Percentiles rank a stretch among this genome's conserved stretches.
Conservation (phyloP, 202 grass and related monocot species). For the Schoenoplectus triqueter region DNA sequence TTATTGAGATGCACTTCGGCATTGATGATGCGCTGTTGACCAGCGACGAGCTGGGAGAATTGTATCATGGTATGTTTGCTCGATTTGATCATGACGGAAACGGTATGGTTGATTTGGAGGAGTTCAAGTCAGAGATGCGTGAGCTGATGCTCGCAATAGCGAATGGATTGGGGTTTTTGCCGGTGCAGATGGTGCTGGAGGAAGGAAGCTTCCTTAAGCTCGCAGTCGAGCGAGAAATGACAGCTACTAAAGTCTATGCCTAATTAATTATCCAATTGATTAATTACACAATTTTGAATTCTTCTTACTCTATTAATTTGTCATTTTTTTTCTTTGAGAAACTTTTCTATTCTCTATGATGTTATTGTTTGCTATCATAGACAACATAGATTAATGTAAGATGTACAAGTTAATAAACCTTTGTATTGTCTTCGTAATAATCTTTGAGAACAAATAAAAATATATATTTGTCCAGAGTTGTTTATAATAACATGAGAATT, state of each 20-base stretch:
- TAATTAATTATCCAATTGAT: not conserved
- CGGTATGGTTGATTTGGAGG: conserved; percentile 35
- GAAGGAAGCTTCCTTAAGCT: conserved; percentile 45
- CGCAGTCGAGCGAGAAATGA: conserved; percentile 32
- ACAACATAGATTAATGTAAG: not conserved
- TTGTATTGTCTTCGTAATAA: too few relatives aligned
- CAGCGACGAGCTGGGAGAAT: conserved; percentile 11
- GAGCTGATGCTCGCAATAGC: conserved; percentile 44
- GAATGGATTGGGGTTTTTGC: conserved; percentile 39
- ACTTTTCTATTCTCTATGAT: too few relatives aligned
- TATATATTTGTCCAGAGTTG: too few relatives aligned
- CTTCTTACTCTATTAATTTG: not conserved
- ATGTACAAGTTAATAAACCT: not conserved
- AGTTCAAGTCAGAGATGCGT: conserved; percentile 40
- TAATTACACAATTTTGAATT: not conserved
- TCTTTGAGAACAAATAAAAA: too few relatives aligned
- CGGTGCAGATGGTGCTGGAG: conserved; percentile 46
- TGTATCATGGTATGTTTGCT: conserved; percentile 32
- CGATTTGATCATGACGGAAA: conserved; percentile 39
- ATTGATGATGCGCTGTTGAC: conserved; percentile 20
- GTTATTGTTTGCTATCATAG: too few relatives aligned
- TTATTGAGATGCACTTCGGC: conserved; percentile 41
- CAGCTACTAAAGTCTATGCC: not conserved
- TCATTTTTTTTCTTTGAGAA: not conserved
- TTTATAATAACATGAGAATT: too few relatives aligned